Percentiles rank a stretch among this genome's conserved stretches.
Conservation (phyloP, 148 eudicot genomes). For the Rhododendron kiyosumense region DNA sequence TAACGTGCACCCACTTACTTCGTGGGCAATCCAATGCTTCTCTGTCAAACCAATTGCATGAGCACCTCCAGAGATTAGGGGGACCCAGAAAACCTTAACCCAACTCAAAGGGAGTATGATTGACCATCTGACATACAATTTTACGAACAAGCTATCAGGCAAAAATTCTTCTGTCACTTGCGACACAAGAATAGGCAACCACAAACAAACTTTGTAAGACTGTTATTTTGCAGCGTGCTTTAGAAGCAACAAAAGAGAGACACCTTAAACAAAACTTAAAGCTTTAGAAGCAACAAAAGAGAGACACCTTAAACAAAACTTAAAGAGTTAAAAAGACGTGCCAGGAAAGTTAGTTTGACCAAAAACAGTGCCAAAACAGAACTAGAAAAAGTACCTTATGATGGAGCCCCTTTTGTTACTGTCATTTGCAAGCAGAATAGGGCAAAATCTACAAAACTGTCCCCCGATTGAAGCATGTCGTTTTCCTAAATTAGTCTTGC, state of each 20-base stretch:
- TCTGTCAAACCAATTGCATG: conserved; percentile 83
- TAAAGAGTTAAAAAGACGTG: background rate
- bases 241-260: background rate
- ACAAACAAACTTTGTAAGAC: background rate
- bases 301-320: background rate
- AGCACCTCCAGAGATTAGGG: conserved; percentile 69
- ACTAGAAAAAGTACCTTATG: conserved; percentile 41
- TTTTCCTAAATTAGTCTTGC: conserved; percentile 19
- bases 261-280: background rate
- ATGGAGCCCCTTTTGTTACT: conserved; percentile 32
- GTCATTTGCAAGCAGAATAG: conserved; percentile 56
- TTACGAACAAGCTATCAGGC: conserved; percentile 6
- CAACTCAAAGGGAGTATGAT: conserved; percentile 79
- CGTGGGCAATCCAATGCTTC: conserved; percentile 85
- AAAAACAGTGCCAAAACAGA: background rate
- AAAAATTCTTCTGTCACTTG: background rate
- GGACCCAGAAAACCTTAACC: conserved; percentile 82
- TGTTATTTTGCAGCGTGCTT: background rate
- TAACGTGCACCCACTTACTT: conserved; percentile 36
- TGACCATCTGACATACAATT: conserved; percentile 58
- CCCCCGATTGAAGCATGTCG: conserved; percentile 19
- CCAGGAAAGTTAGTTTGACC: background rate
- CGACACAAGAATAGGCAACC: background rate
- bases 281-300: background rate
- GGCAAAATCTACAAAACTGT: conserved; percentile 48